These are phyloP conservation scores for Linnemannia zychae DNA, from an alignment of 192 early-diverging fungal species.

Conservation along the genomic window DNA sequence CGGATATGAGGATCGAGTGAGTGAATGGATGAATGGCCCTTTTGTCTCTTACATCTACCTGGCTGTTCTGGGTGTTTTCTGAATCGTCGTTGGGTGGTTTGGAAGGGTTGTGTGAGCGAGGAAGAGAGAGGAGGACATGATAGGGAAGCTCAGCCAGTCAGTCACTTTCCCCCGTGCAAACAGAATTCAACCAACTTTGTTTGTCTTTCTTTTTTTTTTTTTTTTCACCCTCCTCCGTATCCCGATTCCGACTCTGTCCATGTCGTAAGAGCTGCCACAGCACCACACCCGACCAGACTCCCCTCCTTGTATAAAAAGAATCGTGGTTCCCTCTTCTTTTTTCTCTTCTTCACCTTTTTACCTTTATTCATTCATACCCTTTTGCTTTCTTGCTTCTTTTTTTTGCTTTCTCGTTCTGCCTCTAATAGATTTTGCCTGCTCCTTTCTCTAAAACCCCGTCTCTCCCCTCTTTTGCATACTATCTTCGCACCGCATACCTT, in stretches of 20 bases:
- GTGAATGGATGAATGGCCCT: neutral
- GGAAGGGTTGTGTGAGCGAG: neutral
- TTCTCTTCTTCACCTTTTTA: neutral
- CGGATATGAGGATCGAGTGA: neutral
- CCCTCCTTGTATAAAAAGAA: neutral
- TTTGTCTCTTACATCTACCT: neutral
- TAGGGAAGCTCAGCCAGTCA: neutral
- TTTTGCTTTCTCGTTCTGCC: neutral
- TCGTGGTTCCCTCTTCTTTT: neutral
- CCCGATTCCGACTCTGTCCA: slow-evolving; percentile 11
- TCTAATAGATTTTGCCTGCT: neutral
- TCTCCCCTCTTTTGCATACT: neutral
- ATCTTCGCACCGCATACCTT: neutral
- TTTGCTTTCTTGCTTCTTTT: neutral
- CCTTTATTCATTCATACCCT: neutral
- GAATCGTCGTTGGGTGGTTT: neutral
- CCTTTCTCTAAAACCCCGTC: neutral
- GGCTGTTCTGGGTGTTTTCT: neutral
- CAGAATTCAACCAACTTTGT: neutral
- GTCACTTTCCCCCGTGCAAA: slow-evolving; percentile 2
- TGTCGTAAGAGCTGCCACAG: neutral
- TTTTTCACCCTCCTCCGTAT: neutral
- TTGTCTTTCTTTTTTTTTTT: neutral
- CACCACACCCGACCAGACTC: neutral
- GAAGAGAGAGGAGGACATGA: neutral